A percentile compares a stretch with the other conserved stretches of the same genome.
Conservation (phyloP, 176 grass and related monocot species). For the Tillandsia fasciculata region DNA sequence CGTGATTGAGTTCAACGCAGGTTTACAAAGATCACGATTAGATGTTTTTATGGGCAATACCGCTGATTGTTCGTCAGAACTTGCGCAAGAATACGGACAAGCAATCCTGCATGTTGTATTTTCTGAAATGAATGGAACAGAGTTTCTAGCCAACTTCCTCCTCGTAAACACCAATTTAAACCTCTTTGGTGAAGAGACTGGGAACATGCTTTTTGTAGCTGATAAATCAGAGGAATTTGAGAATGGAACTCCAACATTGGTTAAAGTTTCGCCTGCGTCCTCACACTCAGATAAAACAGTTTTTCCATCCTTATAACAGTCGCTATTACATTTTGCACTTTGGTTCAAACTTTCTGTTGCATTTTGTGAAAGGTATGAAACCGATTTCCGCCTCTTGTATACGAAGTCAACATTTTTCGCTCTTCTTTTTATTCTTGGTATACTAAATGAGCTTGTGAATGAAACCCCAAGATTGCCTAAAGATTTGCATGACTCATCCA, state of each 20-base stretch:
- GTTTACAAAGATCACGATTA: background rate
- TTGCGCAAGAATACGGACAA: slow-evolving; percentile 1
- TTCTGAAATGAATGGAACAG: slow-evolving; percentile 7
- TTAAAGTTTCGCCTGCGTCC: too few relatives aligned
- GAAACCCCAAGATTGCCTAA: slow-evolving; percentile 16
- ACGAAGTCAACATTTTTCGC: background rate
- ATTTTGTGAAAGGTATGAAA: too few relatives aligned
- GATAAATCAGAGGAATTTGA: background rate
- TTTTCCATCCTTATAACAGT: too few relatives aligned
- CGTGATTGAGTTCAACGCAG: slow-evolving; percentile 11
- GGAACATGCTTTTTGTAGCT: slow-evolving; percentile 1
- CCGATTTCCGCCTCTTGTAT: background rate
- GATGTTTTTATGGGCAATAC: slow-evolving; percentile 8
- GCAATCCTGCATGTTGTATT: slow-evolving; percentile 2
- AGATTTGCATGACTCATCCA: slow-evolving; percentile 33
- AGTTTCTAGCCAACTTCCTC: slow-evolving; percentile 35
- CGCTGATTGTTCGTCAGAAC: slow-evolving; percentile 18
- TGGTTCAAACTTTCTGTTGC: too few relatives aligned
- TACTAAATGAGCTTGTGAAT: slow-evolving; percentile 7
- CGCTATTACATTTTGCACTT: too few relatives aligned
- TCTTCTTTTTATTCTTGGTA: background rate
- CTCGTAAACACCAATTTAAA: slow-evolving; percentile 32
- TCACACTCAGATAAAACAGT: too few relatives aligned
- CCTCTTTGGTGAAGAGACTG: slow-evolving; percentile 20
- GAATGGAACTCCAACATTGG: too few relatives aligned